A percentile compares a stretch with the other conserved stretches of the same genome.
Conservation (phyloP, 2,329 filamentous ascomycete species). For the Penicillium sp. region DNA sequence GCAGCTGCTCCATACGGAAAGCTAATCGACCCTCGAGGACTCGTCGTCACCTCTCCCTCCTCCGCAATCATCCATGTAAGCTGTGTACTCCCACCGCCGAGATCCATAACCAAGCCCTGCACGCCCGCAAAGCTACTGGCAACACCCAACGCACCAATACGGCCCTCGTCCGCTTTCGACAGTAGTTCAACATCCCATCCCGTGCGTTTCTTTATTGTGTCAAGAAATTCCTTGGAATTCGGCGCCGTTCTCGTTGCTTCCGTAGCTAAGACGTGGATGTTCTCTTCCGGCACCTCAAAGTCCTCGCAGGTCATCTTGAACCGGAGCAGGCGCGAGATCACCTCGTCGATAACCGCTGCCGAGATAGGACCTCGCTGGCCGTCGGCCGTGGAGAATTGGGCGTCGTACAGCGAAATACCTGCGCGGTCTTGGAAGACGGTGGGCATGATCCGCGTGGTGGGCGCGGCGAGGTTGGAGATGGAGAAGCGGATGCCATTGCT, state of each 20-base stretch:
- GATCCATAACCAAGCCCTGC: constrained; percentile 78
- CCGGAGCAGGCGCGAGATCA: constrained; percentile 62
- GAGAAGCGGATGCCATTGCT: constrained; percentile 92
- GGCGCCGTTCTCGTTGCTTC: constrained; percentile 79
- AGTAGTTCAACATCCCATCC: constrained; percentile 70
- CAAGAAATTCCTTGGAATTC: constrained; percentile 67
- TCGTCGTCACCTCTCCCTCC: constrained; percentile 49
- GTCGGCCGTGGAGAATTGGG: constrained; percentile 48
- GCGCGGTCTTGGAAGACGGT: constrained; percentile 76
- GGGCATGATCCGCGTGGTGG: constrained; percentile 66
- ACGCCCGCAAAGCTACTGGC: constrained; percentile 68
- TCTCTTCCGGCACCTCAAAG: constrained; percentile 60
- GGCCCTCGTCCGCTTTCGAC: constrained; percentile 74
- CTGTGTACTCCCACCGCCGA: constrained; percentile 73
- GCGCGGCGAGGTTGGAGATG: constrained; percentile 73
- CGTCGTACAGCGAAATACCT: constrained; percentile 82
- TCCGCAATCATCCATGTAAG: constrained; percentile 61
- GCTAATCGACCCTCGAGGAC: constrained; percentile 56
- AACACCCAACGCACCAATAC: constrained; percentile 78
- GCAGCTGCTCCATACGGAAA: constrained; percentile 69
- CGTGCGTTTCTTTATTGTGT: constrained; percentile 58
- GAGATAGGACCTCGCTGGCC: constrained; percentile 52
- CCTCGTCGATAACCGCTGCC: constrained; percentile 57
- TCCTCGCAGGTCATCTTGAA: constrained; percentile 69
- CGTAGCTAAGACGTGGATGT: constrained; percentile 76